phyloP scores from a whole-genome alignment of 192 early-diverging fungal species.

The Coemansia sp. region DNA sequence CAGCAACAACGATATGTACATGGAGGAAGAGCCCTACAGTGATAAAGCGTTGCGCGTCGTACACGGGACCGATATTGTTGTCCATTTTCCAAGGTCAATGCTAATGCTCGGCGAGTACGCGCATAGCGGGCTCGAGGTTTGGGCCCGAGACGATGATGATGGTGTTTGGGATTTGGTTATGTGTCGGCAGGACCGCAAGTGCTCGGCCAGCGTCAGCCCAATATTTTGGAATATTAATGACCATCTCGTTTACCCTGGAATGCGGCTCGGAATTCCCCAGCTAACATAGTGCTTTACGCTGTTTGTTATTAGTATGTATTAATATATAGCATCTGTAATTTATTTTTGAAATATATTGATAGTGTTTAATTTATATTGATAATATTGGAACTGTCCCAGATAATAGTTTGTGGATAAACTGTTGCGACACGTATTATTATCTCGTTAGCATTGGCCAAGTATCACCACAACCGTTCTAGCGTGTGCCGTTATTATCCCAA shows the following conservation, averaged over 20 bases:
- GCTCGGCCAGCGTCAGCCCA: constrained; percentile 13
- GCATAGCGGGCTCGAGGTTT: constrained; percentile 30
- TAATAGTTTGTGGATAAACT: no score
- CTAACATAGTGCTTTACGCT: neutral
- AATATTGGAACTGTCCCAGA: no score
- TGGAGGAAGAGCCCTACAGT: neutral
- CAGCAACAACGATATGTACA: no score
- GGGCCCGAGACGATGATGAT: constrained; percentile 10
- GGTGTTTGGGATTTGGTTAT: constrained; percentile 1
- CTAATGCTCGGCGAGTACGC: constrained; percentile 13
- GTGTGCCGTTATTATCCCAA: no score
- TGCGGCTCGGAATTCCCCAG: constrained; percentile 6
- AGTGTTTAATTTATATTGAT: no score
- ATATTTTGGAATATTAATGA: constrained; percentile 27
- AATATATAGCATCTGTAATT: no score
- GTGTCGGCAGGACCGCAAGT: constrained; percentile 4
- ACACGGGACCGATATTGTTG: constrained; percentile 28
- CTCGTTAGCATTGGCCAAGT: no score
- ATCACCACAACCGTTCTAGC: no score
- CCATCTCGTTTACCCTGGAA: constrained; percentile 40
- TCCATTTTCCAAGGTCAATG: constrained; percentile 21
- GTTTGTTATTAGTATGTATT: neutral
- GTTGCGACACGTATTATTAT: no score
- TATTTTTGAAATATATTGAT: no score
- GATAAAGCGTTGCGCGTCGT: constrained; percentile 23